Evolutionary conservation across 352 stramenopile species (phyloP), one percentile per base, ranked within the genome.

Genomic region (Pythium oligandrum): DNA sequence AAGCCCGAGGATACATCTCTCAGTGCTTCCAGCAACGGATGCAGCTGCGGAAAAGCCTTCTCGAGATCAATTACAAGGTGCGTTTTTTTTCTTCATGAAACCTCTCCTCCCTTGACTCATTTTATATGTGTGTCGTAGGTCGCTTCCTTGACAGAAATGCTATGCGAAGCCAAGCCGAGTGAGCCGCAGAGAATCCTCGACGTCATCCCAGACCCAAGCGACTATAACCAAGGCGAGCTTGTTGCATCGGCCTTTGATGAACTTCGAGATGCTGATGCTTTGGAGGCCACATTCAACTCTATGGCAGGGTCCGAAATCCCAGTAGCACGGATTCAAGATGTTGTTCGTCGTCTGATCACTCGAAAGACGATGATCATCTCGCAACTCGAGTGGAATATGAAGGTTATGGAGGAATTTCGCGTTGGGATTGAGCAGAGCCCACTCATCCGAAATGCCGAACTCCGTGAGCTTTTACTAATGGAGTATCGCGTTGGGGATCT

Each of bases 401-500:
- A 51, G n/a, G 48, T 66, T 3, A 83, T 90, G 66, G 65, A 92
- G 17, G 71, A 85, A 4, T 89, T 89, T 52, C 75, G 67, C 35
- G 35, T 44, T 3, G 69, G 63, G 35, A 85, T 86, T 33, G 59
- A 79, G 42, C 69, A 75, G 10, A 85, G 61, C 39, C 51, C 70
- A 17, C 34, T 72, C 3, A 66, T 82, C 40, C 49, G 57, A 40
- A 82, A 83, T 39, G 73, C 73, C 46, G 53, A 86, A 33, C 61
- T 88, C 17, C 67, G 71, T 0, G 81, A 90, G 31, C 50, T 93
- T 9, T 64, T 92, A 39, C 48, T 88, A 40, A 88, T 90, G 69
- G 83, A 93, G 40, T 91, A 96, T 54, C 88, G 88, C 40, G 84
- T 96, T 44, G 90, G 88, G 4, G 75, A 96, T 42, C 69, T 97